phyloP scores from a whole-genome alignment of 176 grass and related monocot genomes.

The Saccharum spontaneum region DNA sequence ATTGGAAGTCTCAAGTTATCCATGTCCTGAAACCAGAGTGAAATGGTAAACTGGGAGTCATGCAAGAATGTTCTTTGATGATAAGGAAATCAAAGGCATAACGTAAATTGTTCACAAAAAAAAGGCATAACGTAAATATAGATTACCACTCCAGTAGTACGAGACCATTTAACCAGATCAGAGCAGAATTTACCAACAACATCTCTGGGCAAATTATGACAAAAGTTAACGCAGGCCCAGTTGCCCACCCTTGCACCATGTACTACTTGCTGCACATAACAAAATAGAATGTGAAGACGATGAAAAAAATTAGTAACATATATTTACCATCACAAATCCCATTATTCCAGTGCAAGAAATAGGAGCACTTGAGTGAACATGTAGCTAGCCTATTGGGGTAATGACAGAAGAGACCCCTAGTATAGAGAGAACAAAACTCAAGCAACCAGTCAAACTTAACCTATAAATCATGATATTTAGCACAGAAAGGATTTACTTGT shows the following conservation, averaged over 20 bases:
- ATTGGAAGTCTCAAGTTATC: conserved; percentile 5
- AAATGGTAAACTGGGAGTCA: neutral
- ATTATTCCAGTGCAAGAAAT: neutral
- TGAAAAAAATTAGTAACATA: neutral
- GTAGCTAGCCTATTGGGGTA: neutral
- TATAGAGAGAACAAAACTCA: neutral
- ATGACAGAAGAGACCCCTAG: neutral
- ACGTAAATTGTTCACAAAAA: neutral
- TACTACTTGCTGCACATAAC: conserved; percentile 40
- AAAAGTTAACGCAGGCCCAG: conserved; percentile 43
- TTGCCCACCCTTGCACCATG: conserved; percentile 19
- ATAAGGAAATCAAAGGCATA: neutral
- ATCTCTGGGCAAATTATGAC: neutral
- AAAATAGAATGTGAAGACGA: conserved; percentile 8
- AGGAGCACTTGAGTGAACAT: neutral
- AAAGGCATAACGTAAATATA: neutral
- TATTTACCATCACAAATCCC: neutral
- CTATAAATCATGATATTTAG: neutral
- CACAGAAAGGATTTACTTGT: neutral
- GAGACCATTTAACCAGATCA: neutral
- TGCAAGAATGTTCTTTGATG: neutral
- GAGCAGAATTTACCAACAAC: neutral
- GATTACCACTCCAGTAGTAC: conserved; percentile 39
- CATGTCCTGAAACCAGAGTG: conserved; percentile 31
- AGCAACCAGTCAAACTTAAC: neutral